Evolutionary conservation across 345 rosid genomes (phyloP), one percentile per base, ranked within the genome.

Genomic region (Moricandia arvensis): DNA sequence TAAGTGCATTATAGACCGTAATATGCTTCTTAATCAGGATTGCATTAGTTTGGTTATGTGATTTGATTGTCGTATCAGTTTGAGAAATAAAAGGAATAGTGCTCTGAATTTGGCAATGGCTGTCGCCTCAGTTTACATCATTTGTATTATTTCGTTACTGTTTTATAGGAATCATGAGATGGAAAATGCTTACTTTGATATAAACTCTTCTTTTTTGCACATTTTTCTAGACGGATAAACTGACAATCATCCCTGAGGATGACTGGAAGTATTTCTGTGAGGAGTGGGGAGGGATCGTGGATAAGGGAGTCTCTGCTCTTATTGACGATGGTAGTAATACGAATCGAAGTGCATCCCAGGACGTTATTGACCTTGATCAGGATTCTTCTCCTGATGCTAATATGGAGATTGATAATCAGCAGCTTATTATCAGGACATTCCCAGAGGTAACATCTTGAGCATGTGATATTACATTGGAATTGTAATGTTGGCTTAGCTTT

Each of bases 201-300:
- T 71, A 17, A 70, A 61, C 35, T 53, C 58, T 35, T 17, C 27
- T 59, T 68, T n/a, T 51, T 17, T 78, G 75, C 82, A 70, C 74
- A 82, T 75, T 87, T 53, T 60, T 66, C 35, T 30, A 95, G 99
- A 89, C 93, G 75, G 99, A 95, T 80, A 88, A 86, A 82, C 83
- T 95, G 81, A 81, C 94, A 69, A 84, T 95, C 61, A 83, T 95
- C 75, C 79, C 96, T 63, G 91, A 89, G 85, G 78, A 75, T 80
- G 99, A 95, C 79, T 95, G 99, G 97, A 86, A 80, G 80, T 77
- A 80, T 81, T 95, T 95, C 83, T 95, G 99, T 81, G 90, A 92
- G 75, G 99, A 92, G 75, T 95, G 99, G 99, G 92, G 93, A 53
- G 88, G 97, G 75, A 60, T 78, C 27, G 77, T 86, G 86, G 87